These are phyloP conservation scores for Pecoramyces ruminantium DNA, from an alignment of 192 early-diverging fungal genomes.

Conservation along the genomic window DNA sequence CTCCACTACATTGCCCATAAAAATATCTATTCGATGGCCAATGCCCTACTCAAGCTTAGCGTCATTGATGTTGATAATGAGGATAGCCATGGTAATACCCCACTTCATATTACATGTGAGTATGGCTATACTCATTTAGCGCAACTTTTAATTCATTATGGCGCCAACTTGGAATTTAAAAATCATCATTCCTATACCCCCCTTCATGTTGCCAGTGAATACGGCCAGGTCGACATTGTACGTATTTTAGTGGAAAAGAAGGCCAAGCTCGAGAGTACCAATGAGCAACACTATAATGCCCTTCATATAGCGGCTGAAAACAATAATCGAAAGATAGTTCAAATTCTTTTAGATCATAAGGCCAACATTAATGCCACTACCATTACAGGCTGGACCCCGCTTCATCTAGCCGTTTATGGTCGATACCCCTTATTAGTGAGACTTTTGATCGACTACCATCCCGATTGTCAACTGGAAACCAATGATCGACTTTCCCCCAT, in stretches of 20 bases:
- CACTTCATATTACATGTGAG: not conserved
- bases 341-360: not conserved
- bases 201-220: not conserved
- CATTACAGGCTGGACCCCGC: not conserved
- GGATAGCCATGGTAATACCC: not conserved
- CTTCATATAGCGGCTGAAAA: not conserved
- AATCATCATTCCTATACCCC: not conserved
- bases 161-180: not conserved
- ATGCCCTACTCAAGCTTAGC: not conserved
- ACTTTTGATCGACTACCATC: not conserved
- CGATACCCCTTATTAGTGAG: not conserved
- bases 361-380: not conserved
- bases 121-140: not conserved
- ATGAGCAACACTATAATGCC: not conserved
- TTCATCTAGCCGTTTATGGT: not conserved
- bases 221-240: not conserved
- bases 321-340: not conserved
- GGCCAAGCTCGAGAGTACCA: not conserved
- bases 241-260: not conserved
- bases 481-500: not conserved
- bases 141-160: not conserved
- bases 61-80: not conserved
- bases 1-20: not conserved
- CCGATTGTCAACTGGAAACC: not conserved
- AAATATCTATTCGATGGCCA: not conserved